These are phyloP conservation scores for Anisogramma anomala DNA, from an alignment of 2,329 filamentous ascomycete genomes.

Conservation along the genomic window DNA sequence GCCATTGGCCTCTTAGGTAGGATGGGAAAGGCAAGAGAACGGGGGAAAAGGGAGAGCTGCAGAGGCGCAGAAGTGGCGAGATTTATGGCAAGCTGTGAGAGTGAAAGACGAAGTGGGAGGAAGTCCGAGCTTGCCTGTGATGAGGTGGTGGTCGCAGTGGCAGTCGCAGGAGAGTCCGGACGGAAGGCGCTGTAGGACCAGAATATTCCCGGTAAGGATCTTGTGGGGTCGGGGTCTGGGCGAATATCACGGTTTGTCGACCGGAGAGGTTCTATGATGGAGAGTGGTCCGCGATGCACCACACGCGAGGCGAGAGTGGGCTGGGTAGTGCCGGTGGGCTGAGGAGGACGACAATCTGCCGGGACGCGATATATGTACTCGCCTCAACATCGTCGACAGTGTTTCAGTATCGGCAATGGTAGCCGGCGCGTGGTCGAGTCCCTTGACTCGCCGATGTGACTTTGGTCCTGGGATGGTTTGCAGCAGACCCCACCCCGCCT, in stretches of 20 bases:
- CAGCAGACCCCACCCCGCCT: no score
- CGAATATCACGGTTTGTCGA: constrained; percentile 5
- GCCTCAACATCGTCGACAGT: constrained; percentile 6
- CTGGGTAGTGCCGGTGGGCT: neutral
- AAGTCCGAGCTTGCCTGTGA: neutral
- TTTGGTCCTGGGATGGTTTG: no score
- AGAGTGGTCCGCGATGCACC: neutral
- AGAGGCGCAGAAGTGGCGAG: constrained; percentile 7
- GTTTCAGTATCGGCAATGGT: neutral
- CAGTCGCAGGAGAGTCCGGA: constrained; percentile 1
- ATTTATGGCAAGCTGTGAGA: constrained; percentile 7
- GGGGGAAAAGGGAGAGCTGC: constrained; percentile 15
- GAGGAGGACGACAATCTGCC: constrained; percentile 5
- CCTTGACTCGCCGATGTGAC: no score
- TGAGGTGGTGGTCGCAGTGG: constrained; percentile 1
- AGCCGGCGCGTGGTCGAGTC: neutral
- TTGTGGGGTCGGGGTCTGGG: constrained; percentile 8
- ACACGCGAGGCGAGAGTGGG: no score
- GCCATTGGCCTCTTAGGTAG: constrained; percentile 29
- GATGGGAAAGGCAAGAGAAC: constrained; percentile 14
- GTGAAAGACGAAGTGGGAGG: no score
- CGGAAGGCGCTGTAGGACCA: constrained; percentile 3
- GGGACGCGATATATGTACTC: constrained; percentile 7
- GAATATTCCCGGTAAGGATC: constrained; percentile 9
- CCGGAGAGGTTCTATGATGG: neutral